Evolutionary conservation across 345 rosid species (phyloP).

Genomic region (Heritiera fomes): DNA sequence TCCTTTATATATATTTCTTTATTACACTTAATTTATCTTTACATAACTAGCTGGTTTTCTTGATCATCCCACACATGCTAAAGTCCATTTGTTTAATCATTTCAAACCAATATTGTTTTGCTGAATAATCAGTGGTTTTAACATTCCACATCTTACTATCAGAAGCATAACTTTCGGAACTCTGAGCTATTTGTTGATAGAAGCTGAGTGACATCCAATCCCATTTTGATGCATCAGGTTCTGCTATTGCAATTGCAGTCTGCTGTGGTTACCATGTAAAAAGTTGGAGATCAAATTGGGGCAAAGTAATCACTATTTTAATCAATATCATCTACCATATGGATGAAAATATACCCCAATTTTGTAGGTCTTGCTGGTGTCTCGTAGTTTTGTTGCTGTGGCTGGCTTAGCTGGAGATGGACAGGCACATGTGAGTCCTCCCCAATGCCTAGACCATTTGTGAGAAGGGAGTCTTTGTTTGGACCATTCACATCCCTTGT

Average conservation of each 20-base stretch:
- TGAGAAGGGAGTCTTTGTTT: slow-evolving; percentile 37
- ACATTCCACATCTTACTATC: slow-evolving; percentile 40
- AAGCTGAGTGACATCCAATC: slow-evolving; percentile 26
- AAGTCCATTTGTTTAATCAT: slow-evolving; percentile 27
- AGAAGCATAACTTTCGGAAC: slow-evolving; percentile 39
- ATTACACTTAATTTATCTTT: slow-evolving; percentile 37
- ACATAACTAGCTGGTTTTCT: slow-evolving; percentile 31
- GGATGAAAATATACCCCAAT: slow-evolving; percentile 53
- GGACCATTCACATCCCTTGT: slow-evolving; percentile 44
- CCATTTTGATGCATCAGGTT: slow-evolving; percentile 27
- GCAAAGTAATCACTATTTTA: neutral
- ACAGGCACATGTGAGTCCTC: slow-evolving; percentile 60
- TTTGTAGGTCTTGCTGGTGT: slow-evolving; percentile 50
- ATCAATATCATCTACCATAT: slow-evolving; percentile 16
- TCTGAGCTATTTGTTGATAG: slow-evolving; percentile 24
- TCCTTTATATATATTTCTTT: slow-evolving; percentile 17
- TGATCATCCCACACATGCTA: slow-evolving; percentile 31
- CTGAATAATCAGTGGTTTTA: slow-evolving; percentile 35
- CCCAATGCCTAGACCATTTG: slow-evolving; percentile 43
- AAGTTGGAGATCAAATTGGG: slow-evolving; percentile 25
- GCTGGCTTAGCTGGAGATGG: slow-evolving; percentile 69
- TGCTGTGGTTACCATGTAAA: slow-evolving; percentile 43
- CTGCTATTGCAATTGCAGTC: slow-evolving; percentile 57
- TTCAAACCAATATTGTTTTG: slow-evolving; percentile 33
- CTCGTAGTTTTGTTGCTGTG: slow-evolving; percentile 48